Conservation (phyloP, 2,329 filamentous ascomycete species). For the Cordyceps cateniannulata region DNA sequence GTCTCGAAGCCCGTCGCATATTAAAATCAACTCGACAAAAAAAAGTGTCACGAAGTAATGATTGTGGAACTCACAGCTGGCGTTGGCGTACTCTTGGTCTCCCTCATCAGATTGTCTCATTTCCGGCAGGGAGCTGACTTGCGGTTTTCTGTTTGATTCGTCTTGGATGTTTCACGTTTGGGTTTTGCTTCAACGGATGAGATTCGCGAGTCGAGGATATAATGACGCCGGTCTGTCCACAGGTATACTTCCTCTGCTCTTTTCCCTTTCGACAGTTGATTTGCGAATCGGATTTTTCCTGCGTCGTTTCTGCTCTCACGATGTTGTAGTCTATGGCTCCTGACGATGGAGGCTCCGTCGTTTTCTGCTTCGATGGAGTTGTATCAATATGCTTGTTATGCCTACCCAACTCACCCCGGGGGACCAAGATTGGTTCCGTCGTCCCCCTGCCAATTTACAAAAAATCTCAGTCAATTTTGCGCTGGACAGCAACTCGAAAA, state of each 20-base stretch:
- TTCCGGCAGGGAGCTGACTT: constrained; percentile 26
- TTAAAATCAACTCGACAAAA: constrained; percentile 19
- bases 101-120: constrained; percentile 44
- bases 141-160: constrained; percentile 19
- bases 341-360: neutral
- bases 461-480: constrained; percentile 7
- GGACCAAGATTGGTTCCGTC: constrained; percentile 6
- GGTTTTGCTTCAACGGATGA: constrained; percentile 30
- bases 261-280: constrained; percentile 13
- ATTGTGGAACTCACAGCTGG: constrained; percentile 17
- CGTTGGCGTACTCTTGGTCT: constrained; percentile 33
- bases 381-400: constrained; percentile 8
- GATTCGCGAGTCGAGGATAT: constrained; percentile 33
- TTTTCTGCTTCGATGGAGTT: neutral
- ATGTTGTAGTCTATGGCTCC: constrained; percentile 6
- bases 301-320: neutral
- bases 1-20: constrained; percentile 1
- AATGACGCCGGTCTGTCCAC: constrained; percentile 21
- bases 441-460: neutral
- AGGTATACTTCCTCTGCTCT: constrained; percentile 23
- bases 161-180: constrained; percentile 35
- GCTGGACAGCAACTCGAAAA: constrained; percentile 8
- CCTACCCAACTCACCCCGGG: neutral
- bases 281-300: constrained; percentile 2
- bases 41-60: constrained; percentile 16